Percentiles rank a stretch among this genome's conserved stretches.
These are phyloP conservation scores for Saitozyma sp. DNA, from an alignment of 768 basidiomycete genomes.

Conservation along the genomic window DNA sequence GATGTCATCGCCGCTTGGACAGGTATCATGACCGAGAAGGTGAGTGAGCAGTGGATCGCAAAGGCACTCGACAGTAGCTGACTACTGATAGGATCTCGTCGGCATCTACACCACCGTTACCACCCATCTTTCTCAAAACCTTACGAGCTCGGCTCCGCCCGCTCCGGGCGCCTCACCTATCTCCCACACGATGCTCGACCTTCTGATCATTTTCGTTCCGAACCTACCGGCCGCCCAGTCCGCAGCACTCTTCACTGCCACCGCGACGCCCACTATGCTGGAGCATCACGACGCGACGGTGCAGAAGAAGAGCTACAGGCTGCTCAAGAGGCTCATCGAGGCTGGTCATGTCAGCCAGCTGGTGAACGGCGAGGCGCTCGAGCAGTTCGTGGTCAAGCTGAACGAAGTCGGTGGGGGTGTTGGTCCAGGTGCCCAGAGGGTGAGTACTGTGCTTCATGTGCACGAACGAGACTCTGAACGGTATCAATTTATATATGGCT, in stretches of 20 bases:
- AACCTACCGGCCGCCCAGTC: slow-evolving; percentile 67
- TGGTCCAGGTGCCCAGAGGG: slow-evolving; percentile 82
- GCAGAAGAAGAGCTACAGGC: slow-evolving; percentile 94
- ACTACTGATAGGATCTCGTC: slow-evolving; percentile 63
- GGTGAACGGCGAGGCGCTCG: slow-evolving; percentile 54
- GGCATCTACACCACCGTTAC: slow-evolving; percentile 78
- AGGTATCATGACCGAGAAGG: slow-evolving; percentile 71
- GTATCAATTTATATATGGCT: neutral
- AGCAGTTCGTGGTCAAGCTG: slow-evolving; percentile 65
- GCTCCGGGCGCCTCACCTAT: slow-evolving; percentile 49
- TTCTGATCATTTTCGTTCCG: slow-evolving; percentile 80
- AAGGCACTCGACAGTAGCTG: neutral
- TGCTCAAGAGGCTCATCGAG: slow-evolving; percentile 73
- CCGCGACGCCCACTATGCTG: slow-evolving; percentile 67
- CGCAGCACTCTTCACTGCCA: slow-evolving; percentile 66
- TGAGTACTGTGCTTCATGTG: slow-evolving; percentile 42
- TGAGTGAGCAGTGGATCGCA: slow-evolving; percentile 44
- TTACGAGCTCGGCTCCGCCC: slow-evolving; percentile 24
- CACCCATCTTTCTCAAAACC: slow-evolving; percentile 52
- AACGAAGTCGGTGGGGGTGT: slow-evolving; percentile 67
- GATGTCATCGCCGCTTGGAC: slow-evolving; percentile 88
- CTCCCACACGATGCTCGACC: slow-evolving; percentile 68
- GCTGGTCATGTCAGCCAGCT: slow-evolving; percentile 58
- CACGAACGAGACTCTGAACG: no score
- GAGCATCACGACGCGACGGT: slow-evolving; percentile 78